phyloP scores from a whole-genome alignment of 768 basidiomycete genomes.

The Ramaria rubella region DNA sequence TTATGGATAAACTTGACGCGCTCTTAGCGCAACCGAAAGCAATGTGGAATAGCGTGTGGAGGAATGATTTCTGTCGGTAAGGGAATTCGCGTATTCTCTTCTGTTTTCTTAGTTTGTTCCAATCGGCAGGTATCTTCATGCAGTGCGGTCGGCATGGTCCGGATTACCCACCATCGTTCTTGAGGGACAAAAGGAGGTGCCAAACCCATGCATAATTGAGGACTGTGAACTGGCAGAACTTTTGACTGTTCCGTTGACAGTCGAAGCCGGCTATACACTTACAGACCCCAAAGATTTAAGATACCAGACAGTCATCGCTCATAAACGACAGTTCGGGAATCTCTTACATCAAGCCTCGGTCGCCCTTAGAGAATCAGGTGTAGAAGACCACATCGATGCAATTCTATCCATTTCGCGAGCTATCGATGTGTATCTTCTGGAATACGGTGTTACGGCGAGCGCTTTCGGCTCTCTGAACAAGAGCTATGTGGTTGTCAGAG shows the following conservation, averaged over 20 bases:
- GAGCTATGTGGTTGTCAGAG: conserved; percentile 53
- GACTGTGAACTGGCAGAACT: conserved; percentile 67
- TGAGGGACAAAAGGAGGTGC: conserved; percentile 49
- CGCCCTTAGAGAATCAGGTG: conserved; percentile 52
- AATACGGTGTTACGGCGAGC: conserved; percentile 55
- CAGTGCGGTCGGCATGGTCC: conserved; percentile 68
- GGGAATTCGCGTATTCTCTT: conserved; percentile 17
- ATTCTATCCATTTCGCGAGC: conserved; percentile 65
- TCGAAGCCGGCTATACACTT: conserved; percentile 70
- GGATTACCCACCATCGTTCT: conserved; percentile 68
- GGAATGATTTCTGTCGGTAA: conserved; percentile 85
- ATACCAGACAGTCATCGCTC: conserved; percentile 54
- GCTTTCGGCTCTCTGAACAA: conserved; percentile 62
- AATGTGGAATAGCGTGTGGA: conserved; percentile 57
- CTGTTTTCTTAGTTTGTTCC: neutral
- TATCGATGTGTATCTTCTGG: conserved; percentile 69
- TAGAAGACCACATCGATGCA: conserved; percentile 84
- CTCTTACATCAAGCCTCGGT: conserved; percentile 62
- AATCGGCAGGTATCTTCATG: conserved; percentile 52
- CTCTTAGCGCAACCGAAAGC: conserved; percentile 45
- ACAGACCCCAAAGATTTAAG: conserved; percentile 67
- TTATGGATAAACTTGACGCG: conserved; percentile 57
- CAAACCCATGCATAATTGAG: conserved; percentile 49
- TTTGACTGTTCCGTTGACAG: conserved; percentile 55
- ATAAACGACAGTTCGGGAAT: conserved; percentile 60